phyloP scores from a whole-genome alignment of 805 yeast genomes.

The Candida oleophila region DNA sequence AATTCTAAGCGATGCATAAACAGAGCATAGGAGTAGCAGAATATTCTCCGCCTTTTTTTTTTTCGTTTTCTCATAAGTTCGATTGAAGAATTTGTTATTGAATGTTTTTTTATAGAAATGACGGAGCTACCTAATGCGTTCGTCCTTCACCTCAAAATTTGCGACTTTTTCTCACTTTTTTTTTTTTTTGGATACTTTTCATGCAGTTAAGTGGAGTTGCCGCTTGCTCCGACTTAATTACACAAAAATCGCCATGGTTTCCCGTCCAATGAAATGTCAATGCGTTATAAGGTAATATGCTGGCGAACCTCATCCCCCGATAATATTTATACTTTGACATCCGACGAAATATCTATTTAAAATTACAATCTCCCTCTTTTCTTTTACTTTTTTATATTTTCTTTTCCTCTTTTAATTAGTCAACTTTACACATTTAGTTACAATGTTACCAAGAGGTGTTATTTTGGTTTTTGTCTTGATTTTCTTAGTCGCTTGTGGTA shows the following conservation, averaged over 20 bases:
- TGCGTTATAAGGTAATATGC: neutral
- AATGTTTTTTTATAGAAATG: too few species aligned
- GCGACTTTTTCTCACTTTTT: constrained; percentile 2
- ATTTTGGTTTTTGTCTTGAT: constrained; percentile 62
- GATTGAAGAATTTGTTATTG: too few species aligned
- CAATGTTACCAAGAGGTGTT: constrained; percentile 74
- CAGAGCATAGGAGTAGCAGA: too few species aligned
- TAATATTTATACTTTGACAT: constrained; percentile 4
- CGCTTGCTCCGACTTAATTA: constrained; percentile 3
- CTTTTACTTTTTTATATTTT: constrained; percentile 6
- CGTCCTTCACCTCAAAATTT: too few species aligned
- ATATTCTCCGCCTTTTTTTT: too few species aligned
- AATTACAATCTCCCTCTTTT: constrained; percentile 5
- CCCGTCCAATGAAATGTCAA: neutral
- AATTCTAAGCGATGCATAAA: too few species aligned
- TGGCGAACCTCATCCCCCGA: constrained; percentile 3
- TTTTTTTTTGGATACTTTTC: constrained; percentile 2
- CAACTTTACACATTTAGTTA: constrained; percentile 19
- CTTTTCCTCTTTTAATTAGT: constrained; percentile 6
- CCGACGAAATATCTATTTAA: neutral
- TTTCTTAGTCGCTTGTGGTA: constrained; percentile 45
- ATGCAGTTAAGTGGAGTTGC: neutral
- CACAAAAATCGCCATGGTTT: neutral
- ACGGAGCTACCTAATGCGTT: too few species aligned
- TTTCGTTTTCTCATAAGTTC: too few species aligned